Percentiles rank a stretch among this genome's conserved stretches.
phyloP scores from a whole-genome alignment of 192 early-diverging fungal genomes.

The Entomortierella parvispora region DNA sequence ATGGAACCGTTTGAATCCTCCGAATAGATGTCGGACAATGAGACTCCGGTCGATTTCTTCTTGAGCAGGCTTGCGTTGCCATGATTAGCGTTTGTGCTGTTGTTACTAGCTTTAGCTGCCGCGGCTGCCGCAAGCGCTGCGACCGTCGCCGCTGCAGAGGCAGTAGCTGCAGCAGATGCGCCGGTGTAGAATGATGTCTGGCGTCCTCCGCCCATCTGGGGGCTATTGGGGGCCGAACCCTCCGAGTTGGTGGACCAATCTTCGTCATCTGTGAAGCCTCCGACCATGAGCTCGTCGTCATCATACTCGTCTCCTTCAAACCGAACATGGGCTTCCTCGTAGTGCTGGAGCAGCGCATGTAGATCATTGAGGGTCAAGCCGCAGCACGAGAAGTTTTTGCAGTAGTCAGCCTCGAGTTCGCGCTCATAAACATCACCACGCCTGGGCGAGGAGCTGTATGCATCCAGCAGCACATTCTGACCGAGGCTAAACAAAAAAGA shows the following conservation, averaged over 20 bases:
- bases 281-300: slow-evolving; percentile 16
- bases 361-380: slow-evolving; percentile 88
- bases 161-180: slow-evolving; percentile 15
- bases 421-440: slow-evolving; percentile 55
- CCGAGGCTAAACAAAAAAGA: slow-evolving; percentile 4
- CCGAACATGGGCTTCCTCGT: slow-evolving; percentile 93
- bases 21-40: slow-evolving; percentile 52
- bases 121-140: slow-evolving; percentile 25
- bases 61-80: no score
- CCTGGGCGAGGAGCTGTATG: slow-evolving; percentile 34
- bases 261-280: slow-evolving; percentile 47
- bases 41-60: slow-evolving; percentile 47
- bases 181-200: slow-evolving; percentile 2
- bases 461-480: slow-evolving; percentile 16
- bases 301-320: slow-evolving; percentile 79
- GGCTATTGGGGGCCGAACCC: slow-evolving; percentile 30
- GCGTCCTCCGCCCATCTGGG: slow-evolving; percentile 17
- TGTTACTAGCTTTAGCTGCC: background rate
- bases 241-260: slow-evolving; percentile 50
- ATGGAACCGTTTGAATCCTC: slow-evolving; percentile 29
- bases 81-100: background rate
- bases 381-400: slow-evolving; percentile 96
- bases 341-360: slow-evolving; percentile 96
- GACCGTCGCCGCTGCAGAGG: slow-evolving; percentile 35
- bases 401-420: slow-evolving; percentile 90